Conservation (phyloP, 495 filamentous ascomycete genomes). For the Aspergillus incahuasiensis region DNA sequence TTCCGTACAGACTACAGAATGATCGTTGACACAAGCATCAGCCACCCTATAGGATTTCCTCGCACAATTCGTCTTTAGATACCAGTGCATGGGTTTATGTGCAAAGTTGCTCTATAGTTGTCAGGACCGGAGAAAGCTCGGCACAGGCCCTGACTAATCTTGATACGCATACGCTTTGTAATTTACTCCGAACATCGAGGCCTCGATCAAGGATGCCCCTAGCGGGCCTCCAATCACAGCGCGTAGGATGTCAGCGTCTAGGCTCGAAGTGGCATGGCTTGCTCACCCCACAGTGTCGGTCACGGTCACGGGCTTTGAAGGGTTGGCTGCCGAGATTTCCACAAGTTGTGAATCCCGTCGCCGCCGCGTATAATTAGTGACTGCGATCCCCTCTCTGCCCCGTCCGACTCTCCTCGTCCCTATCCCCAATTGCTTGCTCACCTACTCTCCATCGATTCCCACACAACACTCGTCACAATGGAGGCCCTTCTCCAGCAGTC, state of each 20-base stretch:
- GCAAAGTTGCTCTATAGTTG: too few relatives aligned
- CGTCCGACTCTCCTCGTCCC: neutral
- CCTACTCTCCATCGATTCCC: slow-evolving; percentile 6
- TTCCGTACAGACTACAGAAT: too few relatives aligned
- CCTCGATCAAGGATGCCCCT: neutral
- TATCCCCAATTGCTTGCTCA: slow-evolving; percentile 1
- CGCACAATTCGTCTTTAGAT: too few relatives aligned
- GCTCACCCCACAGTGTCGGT: slow-evolving; percentile 1
- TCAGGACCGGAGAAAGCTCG: too few relatives aligned
- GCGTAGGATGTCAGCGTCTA: neutral
- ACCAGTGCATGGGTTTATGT: too few relatives aligned
- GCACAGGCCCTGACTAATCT: too few relatives aligned
- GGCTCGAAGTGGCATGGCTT: neutral
- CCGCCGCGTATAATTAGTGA: neutral
- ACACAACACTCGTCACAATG: slow-evolving; percentile 51
- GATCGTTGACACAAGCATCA: too few relatives aligned
- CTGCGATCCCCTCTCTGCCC: neutral
- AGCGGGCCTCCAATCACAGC: neutral
- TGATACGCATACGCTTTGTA: neutral
- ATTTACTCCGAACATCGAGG: neutral
- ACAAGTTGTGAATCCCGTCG: slow-evolving; percentile 1
- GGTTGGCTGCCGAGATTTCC: slow-evolving; percentile 4
- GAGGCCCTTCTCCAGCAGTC: slow-evolving; percentile 92
- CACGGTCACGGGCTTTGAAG: neutral
- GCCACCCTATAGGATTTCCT: too few relatives aligned